Base-by-base conservation (phyloP, 805 yeast genomes). In the Candida patagonica region DNA sequence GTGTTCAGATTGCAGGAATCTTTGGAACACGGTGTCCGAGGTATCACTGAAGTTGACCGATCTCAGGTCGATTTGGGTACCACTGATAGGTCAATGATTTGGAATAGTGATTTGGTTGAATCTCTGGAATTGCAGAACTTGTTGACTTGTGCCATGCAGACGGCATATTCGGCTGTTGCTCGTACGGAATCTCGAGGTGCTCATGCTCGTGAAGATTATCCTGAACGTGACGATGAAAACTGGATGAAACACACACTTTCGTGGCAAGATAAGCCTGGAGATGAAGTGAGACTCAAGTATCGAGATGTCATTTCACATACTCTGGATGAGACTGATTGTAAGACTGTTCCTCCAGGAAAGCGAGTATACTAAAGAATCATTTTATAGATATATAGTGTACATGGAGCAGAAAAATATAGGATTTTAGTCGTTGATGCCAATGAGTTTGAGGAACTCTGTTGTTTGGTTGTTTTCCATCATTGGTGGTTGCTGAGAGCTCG, bases 131-230 rank as follows among this genome's bases (percentile, higher is more conserved):
- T 89, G 62, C 96, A 88, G 67, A 89, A 89, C 79, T 74, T 89
- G 73, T 74, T 89, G 63, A 88, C 97, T 38, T 86, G 96, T 73
- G 97, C 97, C 46, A 78, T 80, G 49, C 98, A 92, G 73, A 88
- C 96, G 39, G 97, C 97, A 25, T 70, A 68, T 50, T 76, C 94
- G 47, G 98, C 98, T 38, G 87, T 92, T 47, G 94, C 86, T 42
- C 85, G 98, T 74, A 80, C 73, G 58, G 98, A 89, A 70, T 87
- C 96, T 27, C 85, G 98, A 73, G 98, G 98, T 70, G 97, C 98
- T 37, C 98, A 89, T 61, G 96, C 98, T 44, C 82, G 97, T 73
- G 98, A 89, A 67, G 98, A 89, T 65, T 88, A 66, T 70, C 96
- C 95, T 57, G 79, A 77, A 48, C 86, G 98, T 77, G 95, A 89